Evolutionary conservation across 192 early-diverging fungal species (phyloP).

Genomic region (Lunasporangiospora selenospora): DNA sequence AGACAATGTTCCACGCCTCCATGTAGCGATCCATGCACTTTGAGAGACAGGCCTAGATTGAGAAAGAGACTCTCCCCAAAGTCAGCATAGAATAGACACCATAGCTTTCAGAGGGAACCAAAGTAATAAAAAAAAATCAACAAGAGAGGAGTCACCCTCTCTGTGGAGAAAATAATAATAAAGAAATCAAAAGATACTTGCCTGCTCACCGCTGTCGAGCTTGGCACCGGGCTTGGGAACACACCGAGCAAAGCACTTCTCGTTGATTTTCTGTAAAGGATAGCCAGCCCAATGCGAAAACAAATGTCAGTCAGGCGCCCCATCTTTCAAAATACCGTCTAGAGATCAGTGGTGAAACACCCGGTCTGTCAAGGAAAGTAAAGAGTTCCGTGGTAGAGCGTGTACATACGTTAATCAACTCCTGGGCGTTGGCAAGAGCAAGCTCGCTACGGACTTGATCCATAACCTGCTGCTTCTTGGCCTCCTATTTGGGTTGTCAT

Average conservation of each 20-base stretch:
- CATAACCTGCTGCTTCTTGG: constrained; percentile 78
- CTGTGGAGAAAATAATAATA: no score
- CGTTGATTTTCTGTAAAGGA: constrained; percentile 78
- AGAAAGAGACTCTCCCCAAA: neutral
- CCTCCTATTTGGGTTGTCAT: constrained; percentile 21
- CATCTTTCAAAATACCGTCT: neutral
- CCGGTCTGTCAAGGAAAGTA: neutral
- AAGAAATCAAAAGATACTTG: constrained; percentile 32
- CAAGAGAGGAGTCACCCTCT: no score
- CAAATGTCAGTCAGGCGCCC: neutral
- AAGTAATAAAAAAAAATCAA: neutral
- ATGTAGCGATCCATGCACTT: constrained; percentile 91
- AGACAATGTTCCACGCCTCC: constrained; percentile 87
- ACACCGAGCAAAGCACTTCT: constrained; percentile 88
- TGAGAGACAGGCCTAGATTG: constrained; percentile 66
- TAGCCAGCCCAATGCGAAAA: no score
- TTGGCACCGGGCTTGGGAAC: constrained; percentile 75
- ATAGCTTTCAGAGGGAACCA: neutral
- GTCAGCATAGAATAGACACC: neutral
- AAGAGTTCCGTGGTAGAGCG: neutral
- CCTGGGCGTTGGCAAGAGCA: constrained; percentile 83
- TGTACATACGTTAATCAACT: constrained; percentile 73
- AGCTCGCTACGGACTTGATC: constrained; percentile 79
- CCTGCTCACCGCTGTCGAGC: constrained; percentile 75
- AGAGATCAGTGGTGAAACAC: neutral